Evolutionary conservation across 2,329 filamentous ascomycete species (phyloP).

Genomic region (Talaromyces amestolkiae): DNA sequence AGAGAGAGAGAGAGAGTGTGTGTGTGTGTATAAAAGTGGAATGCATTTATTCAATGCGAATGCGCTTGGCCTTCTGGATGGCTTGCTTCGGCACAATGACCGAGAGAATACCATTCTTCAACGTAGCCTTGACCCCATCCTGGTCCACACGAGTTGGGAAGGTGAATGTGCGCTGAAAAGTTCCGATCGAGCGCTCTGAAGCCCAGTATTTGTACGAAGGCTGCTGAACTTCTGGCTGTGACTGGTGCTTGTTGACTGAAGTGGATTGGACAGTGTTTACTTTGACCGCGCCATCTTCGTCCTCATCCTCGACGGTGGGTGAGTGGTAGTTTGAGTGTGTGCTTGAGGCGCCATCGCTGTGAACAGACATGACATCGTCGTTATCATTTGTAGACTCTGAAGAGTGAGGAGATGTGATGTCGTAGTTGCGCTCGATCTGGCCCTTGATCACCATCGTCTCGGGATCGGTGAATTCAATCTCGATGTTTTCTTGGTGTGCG

Average conservation of each 20-base stretch:
- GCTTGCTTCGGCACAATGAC: conserved; percentile 57
- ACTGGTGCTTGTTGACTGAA: conserved; percentile 13
- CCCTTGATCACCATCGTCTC: conserved; percentile 47
- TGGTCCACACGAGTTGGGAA: conserved; percentile 58
- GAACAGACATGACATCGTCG: conserved; percentile 12
- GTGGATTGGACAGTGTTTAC: neutral
- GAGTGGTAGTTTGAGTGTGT: conserved; percentile 34
- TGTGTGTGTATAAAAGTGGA: neutral
- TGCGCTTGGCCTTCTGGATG: conserved; percentile 50
- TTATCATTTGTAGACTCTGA: neutral
- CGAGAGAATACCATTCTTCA: conserved; percentile 59
- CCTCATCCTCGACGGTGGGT: conserved; percentile 56
- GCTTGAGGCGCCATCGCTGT: conserved; percentile 23
- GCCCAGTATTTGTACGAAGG: conserved; percentile 53
- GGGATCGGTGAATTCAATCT: conserved; percentile 48
- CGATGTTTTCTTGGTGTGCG: conserved; percentile 42
- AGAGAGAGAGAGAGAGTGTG: too few species aligned
- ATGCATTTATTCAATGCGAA: conserved; percentile 50
- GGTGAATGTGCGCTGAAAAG: conserved; percentile 57
- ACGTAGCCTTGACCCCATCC: conserved; percentile 56
- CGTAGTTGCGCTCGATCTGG: conserved; percentile 35
- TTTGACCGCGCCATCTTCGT: conserved; percentile 25
- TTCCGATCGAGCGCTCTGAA: conserved; percentile 56
- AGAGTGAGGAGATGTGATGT: conserved; percentile 20
- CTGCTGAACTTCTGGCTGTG: conserved; percentile 9